Conservation (phyloP, 2,329 filamentous ascomycete species). For the Paracamarosporium sp. region DNA sequence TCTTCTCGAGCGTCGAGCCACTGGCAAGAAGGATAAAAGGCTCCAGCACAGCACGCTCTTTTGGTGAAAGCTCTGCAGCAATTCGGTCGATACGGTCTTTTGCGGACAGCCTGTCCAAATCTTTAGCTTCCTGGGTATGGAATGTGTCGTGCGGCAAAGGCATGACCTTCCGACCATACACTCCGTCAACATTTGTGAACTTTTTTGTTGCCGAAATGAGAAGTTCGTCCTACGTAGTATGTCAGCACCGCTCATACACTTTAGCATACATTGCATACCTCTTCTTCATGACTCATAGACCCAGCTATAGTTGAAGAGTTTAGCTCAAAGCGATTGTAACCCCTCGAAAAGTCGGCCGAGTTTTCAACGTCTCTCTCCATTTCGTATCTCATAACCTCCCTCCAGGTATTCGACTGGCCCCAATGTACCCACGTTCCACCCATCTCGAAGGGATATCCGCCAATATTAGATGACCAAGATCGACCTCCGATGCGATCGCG, state of each 20-base stretch:
- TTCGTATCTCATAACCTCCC: constrained; percentile 56
- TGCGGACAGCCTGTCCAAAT: constrained; percentile 36
- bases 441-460: constrained; percentile 47
- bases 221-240: constrained; percentile 15
- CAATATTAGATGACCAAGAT: constrained; percentile 49
- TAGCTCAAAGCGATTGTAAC: constrained; percentile 53
- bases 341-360: constrained; percentile 51
- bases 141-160: constrained; percentile 50
- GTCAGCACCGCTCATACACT: not conserved
- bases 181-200: constrained; percentile 56
- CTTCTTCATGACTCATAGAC: constrained; percentile 53
- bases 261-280: constrained; percentile 24
- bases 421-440: constrained; percentile 51
- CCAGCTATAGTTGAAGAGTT: constrained; percentile 34
- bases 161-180: constrained; percentile 45
- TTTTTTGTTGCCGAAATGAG: constrained; percentile 45
- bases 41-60: constrained; percentile 52
- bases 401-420: constrained; percentile 26
- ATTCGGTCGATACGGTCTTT: constrained; percentile 54
- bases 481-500: constrained; percentile 53
- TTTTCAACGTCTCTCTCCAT: constrained; percentile 41
- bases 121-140: constrained; percentile 11
- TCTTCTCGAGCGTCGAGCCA: constrained; percentile 52
- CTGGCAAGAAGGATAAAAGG: constrained; percentile 53
- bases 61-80: constrained; percentile 44